Conservation (phyloP, 2,329 filamentous ascomycete species). For the Chalaropsis ovoidea region DNA sequence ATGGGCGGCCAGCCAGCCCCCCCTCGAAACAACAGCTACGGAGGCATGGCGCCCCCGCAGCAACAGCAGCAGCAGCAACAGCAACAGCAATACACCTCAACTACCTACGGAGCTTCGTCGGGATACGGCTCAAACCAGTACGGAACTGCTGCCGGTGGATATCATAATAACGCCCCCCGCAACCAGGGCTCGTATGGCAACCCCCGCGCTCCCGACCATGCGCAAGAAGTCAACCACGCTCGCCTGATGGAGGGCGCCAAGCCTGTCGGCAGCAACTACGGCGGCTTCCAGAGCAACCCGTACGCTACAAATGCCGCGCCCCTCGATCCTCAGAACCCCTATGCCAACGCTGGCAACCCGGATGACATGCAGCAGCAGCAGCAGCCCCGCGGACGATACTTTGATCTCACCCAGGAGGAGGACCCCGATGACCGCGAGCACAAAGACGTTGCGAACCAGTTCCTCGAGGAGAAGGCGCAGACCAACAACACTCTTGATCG, state of each 20-base stretch:
- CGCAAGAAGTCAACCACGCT: constrained; percentile 39
- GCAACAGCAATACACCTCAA: constrained; percentile 18
- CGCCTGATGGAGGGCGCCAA: constrained; percentile 22
- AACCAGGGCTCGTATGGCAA: constrained; percentile 52
- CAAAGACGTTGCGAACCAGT: constrained; percentile 43
- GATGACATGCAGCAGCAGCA: constrained; percentile 37
- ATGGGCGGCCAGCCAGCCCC: constrained; percentile 28
- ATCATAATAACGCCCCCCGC: constrained; percentile 45
- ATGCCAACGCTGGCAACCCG: constrained; percentile 23
- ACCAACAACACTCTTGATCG: constrained; percentile 26
- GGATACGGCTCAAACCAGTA: constrained; percentile 48
- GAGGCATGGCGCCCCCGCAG: constrained; percentile 8
- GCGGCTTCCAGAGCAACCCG: constrained; percentile 29
- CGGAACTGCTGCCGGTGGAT: constrained; percentile 41
- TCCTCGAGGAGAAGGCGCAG: constrained; percentile 45
- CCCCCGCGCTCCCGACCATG: constrained; percentile 32
- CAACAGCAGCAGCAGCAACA: constrained; percentile 26
- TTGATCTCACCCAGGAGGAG: constrained; percentile 67
- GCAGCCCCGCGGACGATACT: constrained; percentile 53
- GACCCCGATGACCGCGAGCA: constrained; percentile 65
- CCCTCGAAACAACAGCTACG: constrained; percentile 28
- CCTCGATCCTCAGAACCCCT: constrained; percentile 21
- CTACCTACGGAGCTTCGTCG: constrained; percentile 26
- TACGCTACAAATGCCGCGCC: constrained; percentile 17
- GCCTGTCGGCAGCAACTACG: constrained; percentile 25